Conservation (phyloP, 2,329 filamentous ascomycete species). For the Epichloe bromicola region DNA sequence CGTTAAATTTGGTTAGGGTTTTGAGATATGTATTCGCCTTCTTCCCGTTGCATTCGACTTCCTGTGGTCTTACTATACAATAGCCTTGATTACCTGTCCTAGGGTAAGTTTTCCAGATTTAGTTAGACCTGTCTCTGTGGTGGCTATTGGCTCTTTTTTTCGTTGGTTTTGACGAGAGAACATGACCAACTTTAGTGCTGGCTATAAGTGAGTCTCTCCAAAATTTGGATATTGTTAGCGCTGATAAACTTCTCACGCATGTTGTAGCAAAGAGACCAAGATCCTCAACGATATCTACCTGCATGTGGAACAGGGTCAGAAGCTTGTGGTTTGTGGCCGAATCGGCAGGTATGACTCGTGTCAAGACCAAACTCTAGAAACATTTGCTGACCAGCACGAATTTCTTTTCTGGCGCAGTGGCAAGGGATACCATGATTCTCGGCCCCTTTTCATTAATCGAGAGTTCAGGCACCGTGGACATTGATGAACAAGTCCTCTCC, state of each 20-base stretch:
- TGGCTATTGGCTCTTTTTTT: no score
- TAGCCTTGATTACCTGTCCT: no score
- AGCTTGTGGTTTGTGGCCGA: slow-evolving; percentile 12
- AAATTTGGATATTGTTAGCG: not conserved
- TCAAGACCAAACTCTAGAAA: no score
- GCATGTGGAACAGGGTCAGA: slow-evolving; percentile 8
- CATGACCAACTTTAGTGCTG: slow-evolving; percentile 7
- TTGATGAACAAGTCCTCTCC: slow-evolving; percentile 18
- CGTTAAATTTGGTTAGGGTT: no score
- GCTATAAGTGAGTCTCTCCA: slow-evolving; percentile 8
- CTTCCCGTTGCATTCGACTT: no score
- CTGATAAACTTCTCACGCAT: not conserved
- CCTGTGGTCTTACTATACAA: no score
- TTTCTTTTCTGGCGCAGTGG: slow-evolving; percentile 7
- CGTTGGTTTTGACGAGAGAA: not conserved
- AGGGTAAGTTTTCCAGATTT: no score
- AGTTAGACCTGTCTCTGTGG: no score
- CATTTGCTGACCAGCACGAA: no score
- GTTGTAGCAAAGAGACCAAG: slow-evolving; percentile 2
- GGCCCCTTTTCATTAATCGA: slow-evolving; percentile 9
- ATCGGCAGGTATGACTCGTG: not conserved
- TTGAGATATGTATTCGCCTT: no score
- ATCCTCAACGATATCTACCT: slow-evolving; percentile 10
- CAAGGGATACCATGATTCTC: slow-evolving; percentile 13
- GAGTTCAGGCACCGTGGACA: slow-evolving; percentile 12